These are phyloP conservation scores for Colletotrichum sp. DNA, from an alignment of 2,329 filamentous ascomycete species.

Conservation along the genomic window DNA sequence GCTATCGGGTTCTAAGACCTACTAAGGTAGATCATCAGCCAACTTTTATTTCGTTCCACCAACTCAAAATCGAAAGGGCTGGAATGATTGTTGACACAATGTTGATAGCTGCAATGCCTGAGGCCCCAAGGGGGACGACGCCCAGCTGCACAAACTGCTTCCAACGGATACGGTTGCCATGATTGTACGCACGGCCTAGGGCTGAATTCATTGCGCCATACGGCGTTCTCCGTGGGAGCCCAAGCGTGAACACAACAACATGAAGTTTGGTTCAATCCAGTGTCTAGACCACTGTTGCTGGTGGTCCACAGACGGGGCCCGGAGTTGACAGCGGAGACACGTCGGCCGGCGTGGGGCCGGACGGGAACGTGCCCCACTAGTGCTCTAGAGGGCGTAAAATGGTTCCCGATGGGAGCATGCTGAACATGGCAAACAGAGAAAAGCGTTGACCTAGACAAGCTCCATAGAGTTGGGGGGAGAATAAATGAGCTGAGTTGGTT, in stretches of 20 bases:
- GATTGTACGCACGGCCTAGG: not conserved
- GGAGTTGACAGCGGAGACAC: conserved; percentile 2
- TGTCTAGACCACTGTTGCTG: not conserved
- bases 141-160: not conserved
- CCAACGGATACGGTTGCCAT: not conserved
- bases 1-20: not conserved
- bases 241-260: not conserved
- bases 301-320: not conserved
- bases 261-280: not conserved
- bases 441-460: not conserved
- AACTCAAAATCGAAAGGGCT: not conserved
- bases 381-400: not conserved
- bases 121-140: not conserved
- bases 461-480: not conserved
- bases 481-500: not conserved
- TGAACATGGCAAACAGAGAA: not conserved
- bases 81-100: not conserved
- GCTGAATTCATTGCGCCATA: not conserved
- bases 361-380: not conserved
- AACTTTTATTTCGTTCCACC: not conserved
- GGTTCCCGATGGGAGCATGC: not conserved
- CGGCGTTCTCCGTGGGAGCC: not conserved
- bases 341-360: conserved; percentile 1
- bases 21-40: not conserved
- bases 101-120: not conserved